Percentiles rank a stretch among this genome's conserved stretches.
Evolutionary conservation across 768 basidiomycete genomes (phyloP).

Genomic region (Amanita pseudoporphyria): DNA sequence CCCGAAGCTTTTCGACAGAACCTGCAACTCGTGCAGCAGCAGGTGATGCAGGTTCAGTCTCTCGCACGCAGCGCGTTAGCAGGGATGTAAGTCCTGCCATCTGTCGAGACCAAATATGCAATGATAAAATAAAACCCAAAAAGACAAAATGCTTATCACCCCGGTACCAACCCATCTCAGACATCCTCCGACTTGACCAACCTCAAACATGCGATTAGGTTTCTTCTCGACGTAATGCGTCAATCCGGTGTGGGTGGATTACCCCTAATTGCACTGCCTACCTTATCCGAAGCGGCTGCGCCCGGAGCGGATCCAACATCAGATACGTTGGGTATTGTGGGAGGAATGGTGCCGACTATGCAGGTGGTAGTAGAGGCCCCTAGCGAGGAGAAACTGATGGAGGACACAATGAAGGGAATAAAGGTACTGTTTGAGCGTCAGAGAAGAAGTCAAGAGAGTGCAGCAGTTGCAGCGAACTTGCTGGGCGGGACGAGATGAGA

Average conservation of each 20-base stretch:
- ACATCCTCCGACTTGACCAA: constrained; percentile 45
- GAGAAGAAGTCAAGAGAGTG: constrained; percentile 35
- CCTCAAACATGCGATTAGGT: constrained; percentile 40
- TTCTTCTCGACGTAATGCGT: constrained; percentile 38
- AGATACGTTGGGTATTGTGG: not conserved
- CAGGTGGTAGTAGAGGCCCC: constrained; percentile 9
- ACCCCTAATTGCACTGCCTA: constrained; percentile 31
- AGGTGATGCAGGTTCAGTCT: constrained; percentile 37
- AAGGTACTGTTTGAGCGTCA: constrained; percentile 31
- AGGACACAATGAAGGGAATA: constrained; percentile 25
- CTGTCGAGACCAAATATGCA: not conserved
- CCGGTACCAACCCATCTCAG: constrained; percentile 41
- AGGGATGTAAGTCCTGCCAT: constrained; percentile 38
- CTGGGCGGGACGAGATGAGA: constrained; percentile 12
- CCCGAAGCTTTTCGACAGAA: constrained; percentile 56
- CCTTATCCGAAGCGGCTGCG: not conserved
- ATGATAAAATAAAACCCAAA: not conserved
- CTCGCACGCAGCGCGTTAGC: constrained; percentile 38
- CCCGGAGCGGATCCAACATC: not conserved
- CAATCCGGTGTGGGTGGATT: constrained; percentile 60
- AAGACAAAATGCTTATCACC: constrained; percentile 55
- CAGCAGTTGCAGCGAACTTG: constrained; percentile 31
- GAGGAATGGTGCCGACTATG: not conserved
- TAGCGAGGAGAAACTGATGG: constrained; percentile 30
- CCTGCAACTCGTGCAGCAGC: constrained; percentile 35